Evolutionary conservation across 352 stramenopile genomes (phyloP), one percentile per base, ranked within the genome.

Genomic region (Stramenopiles sp.): DNA sequence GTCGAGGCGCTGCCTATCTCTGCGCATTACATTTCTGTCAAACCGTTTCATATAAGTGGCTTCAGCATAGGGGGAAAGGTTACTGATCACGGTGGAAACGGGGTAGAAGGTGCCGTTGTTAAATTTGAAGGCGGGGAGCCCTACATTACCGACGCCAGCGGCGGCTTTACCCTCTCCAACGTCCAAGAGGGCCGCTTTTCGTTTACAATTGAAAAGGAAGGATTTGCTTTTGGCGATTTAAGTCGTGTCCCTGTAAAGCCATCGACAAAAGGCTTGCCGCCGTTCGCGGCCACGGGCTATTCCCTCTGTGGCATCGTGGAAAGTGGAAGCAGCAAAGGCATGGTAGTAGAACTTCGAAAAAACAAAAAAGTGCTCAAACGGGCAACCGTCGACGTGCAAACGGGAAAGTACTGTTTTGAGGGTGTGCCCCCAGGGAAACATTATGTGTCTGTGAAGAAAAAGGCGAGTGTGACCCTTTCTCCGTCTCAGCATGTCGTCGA

Each of bases 181-280:
- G 12, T 71, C 35, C 53, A 6, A 6, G 53, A 71, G 12, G 53
- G 53, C 35, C 33, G 2, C 4, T 71, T 35, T 33, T 35, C 33
- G 4, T 6, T 71, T 6, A 71, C 33, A 71, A 33, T 71, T 6
- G 12, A 35, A 6, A 71, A 71, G 35, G 53, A 71, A 6, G 53
- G 53, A 71, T 35, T 71, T 31, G 6, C 53, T 6, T 71, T 71
- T 71, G 53, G 53, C 12, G 53, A 71, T 71, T 71, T 71, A 71
- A 71, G 6, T 6, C 2, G 12, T 6, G 6, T 71, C 53, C 33
- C 33, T 6, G 35, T 71, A 4, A 71, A 71, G 6, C 53, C 53
- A 2, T 71, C 53, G 31, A 71, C 53, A 2, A 6, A 31, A 2
- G 53, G 53, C 6, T 35, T 71, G 33, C 4, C 2, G 35, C 53